phyloP scores from a whole-genome alignment of 2,329 filamentous ascomycete species.

The Phoma sp. region DNA sequence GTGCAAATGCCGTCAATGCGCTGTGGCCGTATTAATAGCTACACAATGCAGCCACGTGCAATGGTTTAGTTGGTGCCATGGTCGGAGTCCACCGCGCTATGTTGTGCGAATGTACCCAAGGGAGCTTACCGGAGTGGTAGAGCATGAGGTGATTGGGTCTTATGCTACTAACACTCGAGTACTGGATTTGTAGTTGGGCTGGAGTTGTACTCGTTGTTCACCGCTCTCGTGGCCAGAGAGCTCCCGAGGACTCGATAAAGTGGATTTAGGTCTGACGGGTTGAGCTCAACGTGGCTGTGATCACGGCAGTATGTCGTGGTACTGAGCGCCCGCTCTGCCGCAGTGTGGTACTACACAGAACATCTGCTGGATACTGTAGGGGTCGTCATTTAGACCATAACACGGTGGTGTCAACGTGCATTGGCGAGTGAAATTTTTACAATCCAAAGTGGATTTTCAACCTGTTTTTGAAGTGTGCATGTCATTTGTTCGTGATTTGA shows the following conservation, averaged over 20 bases:
- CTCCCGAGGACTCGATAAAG: background rate
- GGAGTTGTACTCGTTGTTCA: background rate
- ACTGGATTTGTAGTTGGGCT: too few relatives aligned
- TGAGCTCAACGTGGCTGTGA: conserved; percentile 26
- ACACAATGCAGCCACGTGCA: conserved; percentile 19
- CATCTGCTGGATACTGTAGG: background rate
- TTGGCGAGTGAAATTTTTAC: background rate
- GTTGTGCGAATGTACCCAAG: background rate
- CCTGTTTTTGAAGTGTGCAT: background rate
- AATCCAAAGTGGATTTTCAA: background rate
- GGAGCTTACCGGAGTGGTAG: background rate
- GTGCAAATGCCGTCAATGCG: conserved; percentile 4
- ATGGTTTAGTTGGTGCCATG: conserved; percentile 9
- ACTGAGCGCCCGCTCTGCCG: conserved; percentile 4
- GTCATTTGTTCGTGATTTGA: background rate
- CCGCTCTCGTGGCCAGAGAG: background rate
- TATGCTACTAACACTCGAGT: background rate
- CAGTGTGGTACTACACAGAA: background rate
- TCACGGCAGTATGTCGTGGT: conserved; percentile 17
- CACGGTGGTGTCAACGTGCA: background rate
- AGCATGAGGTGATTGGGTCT: background rate
- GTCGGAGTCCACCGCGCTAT: background rate
- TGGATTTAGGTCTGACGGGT: background rate
- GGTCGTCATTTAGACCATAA: background rate
- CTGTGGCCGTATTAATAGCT: background rate